Conservation (phyloP, 2,329 filamentous ascomycete genomes). For the Penicillium sp. region DNA sequence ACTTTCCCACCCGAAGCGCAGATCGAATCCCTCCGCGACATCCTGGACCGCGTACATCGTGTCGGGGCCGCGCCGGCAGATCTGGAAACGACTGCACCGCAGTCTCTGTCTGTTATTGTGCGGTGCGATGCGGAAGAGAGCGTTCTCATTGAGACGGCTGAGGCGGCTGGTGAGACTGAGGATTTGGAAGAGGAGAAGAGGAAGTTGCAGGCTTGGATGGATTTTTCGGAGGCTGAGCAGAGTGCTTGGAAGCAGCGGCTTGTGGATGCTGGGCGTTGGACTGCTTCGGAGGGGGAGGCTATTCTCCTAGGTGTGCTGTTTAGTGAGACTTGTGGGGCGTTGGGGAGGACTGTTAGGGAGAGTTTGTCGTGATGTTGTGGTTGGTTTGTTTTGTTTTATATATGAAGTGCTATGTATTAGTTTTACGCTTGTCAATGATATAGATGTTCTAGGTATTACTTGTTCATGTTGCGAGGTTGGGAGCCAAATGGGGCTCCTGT, state of each 20-base stretch:
- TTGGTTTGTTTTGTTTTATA: slow-evolving; percentile 3
- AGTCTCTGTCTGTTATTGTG: slow-evolving; percentile 24
- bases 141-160: slow-evolving; percentile 24
- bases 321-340: slow-evolving; percentile 52
- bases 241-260: slow-evolving; percentile 67
- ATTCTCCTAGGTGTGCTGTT: slow-evolving; percentile 76
- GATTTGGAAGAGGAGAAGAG: slow-evolving; percentile 14
- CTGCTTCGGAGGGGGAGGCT: slow-evolving; percentile 70
- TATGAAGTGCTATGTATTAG: slow-evolving; percentile 6
- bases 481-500: not conserved
- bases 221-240: slow-evolving; percentile 61
- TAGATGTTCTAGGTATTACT: not conserved
- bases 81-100: slow-evolving; percentile 11
- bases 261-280: slow-evolving; percentile 70
- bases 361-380: slow-evolving; percentile 14
- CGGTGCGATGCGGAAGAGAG: slow-evolving; percentile 23
- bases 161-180: slow-evolving; percentile 4
- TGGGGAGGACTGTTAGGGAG: slow-evolving; percentile 17
- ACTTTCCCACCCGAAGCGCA: slow-evolving; percentile 11
- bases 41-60: slow-evolving; percentile 29
- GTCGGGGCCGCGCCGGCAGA: slow-evolving; percentile 21
- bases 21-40: slow-evolving; percentile 25
- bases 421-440: slow-evolving; percentile 10
- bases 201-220: slow-evolving; percentile 58
- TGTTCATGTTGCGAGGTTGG: not conserved